Conservation (phyloP, 148 eudicot species). For the Bassia scoparia region DNA sequence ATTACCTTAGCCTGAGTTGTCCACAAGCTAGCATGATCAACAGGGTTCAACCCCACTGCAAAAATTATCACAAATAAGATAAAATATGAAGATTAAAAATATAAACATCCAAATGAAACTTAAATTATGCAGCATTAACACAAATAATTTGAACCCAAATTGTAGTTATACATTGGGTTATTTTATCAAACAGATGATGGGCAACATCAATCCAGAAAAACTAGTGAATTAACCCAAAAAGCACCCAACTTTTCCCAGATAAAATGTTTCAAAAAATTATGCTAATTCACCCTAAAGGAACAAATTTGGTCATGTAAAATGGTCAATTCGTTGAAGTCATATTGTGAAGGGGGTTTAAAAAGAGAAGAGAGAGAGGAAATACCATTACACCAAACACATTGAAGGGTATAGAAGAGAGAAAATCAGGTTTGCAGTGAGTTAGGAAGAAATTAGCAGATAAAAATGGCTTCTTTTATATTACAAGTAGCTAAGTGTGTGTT, state of each 20-base stretch:
- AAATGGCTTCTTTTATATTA: background rate
- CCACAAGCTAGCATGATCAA: constrained; percentile 25
- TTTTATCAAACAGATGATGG: constrained; percentile 19
- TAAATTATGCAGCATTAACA: background rate
- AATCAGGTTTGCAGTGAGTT: background rate
- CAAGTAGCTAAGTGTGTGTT: background rate
- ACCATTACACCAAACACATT: background rate
- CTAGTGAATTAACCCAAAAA: background rate
- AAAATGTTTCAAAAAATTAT: background rate
- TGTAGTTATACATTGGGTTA: background rate
- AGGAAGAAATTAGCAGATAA: background rate
- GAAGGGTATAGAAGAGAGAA: background rate
- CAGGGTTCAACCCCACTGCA: constrained; percentile 14
- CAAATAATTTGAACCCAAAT: background rate
- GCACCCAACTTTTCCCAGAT: background rate
- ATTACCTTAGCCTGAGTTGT: constrained; percentile 22
- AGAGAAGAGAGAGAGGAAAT: too few species aligned
- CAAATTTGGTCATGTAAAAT: too few species aligned
- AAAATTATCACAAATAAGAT: background rate
- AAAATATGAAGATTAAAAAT: too few species aligned
- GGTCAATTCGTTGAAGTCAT: too few species aligned
- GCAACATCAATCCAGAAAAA: background rate
- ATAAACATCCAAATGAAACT: background rate
- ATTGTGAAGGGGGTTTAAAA: too few species aligned
- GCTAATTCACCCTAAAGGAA: background rate